These are phyloP conservation scores for Naganishia kalamii DNA, from an alignment of 768 basidiomycete species.

Conservation along the genomic window DNA sequence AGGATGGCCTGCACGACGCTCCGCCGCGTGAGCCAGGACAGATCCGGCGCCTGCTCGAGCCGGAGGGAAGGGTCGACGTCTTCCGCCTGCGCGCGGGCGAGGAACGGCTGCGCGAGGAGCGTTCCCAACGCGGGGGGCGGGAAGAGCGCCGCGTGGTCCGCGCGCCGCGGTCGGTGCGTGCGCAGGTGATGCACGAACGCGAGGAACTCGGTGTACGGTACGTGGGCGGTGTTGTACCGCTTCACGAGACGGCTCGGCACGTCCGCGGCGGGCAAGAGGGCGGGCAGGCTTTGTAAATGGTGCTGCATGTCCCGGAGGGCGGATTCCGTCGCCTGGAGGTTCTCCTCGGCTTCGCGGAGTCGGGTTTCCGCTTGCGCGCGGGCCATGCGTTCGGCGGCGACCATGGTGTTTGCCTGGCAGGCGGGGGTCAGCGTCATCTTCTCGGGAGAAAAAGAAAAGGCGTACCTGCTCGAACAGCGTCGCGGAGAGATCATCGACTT, in stretches of 20 bases:
- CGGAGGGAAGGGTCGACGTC: constrained; percentile 92
- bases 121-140: constrained; percentile 61
- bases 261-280: constrained; percentile 21
- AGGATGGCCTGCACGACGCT: constrained; percentile 78
- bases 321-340: constrained; percentile 76
- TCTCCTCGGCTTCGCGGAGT: constrained; percentile 67
- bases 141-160: constrained; percentile 41
- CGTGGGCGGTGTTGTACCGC: constrained; percentile 54
- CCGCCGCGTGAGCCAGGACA: constrained; percentile 88
- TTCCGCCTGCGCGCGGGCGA: constrained; percentile 67
- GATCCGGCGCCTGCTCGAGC: constrained; percentile 83
- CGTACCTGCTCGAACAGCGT: constrained; percentile 61
- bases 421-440: not conserved
- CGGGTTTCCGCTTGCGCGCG: constrained; percentile 67
- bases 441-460: not conserved
- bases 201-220: constrained; percentile 73
- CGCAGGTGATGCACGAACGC: constrained; percentile 72
- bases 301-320: constrained; percentile 75
- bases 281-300: constrained; percentile 67
- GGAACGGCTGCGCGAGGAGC: constrained; percentile 69
- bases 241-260: not conserved
- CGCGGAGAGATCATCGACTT: constrained; percentile 89
- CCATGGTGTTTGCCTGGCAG: constrained; percentile 87
- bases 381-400: constrained; percentile 76
- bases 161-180: constrained; percentile 58